phyloP scores from a whole-genome alignment of 768 basidiomycete genomes.

The Phylloporus arenicola region DNA sequence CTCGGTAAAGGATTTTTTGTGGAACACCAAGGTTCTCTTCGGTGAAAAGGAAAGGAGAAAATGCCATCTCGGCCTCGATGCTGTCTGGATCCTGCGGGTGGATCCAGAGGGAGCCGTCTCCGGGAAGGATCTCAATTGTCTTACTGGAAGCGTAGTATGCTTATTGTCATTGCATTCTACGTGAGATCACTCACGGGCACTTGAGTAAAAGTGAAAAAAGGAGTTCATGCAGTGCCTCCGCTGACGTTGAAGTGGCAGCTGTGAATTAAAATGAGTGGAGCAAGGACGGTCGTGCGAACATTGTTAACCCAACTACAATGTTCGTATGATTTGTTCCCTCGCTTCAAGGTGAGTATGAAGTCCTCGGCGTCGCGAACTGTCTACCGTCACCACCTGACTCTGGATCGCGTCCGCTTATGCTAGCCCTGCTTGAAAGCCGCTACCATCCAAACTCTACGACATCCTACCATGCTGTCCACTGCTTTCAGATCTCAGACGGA shows the following conservation, averaged over 20 bases:
- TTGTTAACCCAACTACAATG: too few relatives aligned
- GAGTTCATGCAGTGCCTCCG: conserved; percentile 11
- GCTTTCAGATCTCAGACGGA: background rate
- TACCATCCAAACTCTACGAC: too few relatives aligned
- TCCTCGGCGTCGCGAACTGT: background rate
- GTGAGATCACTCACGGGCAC: conserved; percentile 22
- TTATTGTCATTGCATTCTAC: background rate
- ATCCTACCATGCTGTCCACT: background rate
- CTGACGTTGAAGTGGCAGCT: background rate
- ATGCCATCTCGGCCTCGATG: conserved; percentile 13
- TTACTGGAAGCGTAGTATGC: conserved; percentile 10
- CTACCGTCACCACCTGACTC: too few relatives aligned
- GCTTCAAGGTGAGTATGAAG: background rate
- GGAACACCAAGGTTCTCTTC: conserved; percentile 64
- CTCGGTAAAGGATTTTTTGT: conserved; percentile 46
- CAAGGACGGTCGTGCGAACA: background rate
- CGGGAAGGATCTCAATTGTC: conserved; percentile 62
- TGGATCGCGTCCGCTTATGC: too few relatives aligned
- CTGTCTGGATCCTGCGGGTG: conserved; percentile 3
- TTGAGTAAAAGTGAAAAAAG: conserved; percentile 21
- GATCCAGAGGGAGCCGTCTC: conserved; percentile 45
- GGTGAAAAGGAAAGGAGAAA: conserved; percentile 48
- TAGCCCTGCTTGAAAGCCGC: too few relatives aligned
- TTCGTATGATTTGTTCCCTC: too few relatives aligned
- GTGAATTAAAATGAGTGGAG: too few relatives aligned